phyloP scores from a whole-genome alignment of 306 rosid genomes.

The Styphnolobium japonicum region DNA sequence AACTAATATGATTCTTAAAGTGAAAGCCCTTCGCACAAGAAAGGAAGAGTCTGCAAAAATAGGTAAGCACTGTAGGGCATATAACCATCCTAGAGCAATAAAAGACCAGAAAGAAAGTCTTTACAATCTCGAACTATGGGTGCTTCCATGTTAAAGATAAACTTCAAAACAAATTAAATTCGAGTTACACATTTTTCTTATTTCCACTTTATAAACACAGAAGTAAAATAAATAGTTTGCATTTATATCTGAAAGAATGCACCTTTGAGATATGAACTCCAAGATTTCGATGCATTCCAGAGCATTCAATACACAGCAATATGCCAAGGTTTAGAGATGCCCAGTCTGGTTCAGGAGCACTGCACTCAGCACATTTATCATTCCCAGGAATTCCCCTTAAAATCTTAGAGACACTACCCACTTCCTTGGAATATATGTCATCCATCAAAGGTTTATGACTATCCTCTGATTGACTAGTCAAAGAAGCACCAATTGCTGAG shows the following conservation, averaged over 20 bases:
- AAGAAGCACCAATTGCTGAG: conserved; percentile 35
- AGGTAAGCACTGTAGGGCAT: neutral
- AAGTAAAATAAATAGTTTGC: conserved; percentile 7
- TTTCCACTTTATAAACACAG: neutral
- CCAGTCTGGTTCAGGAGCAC: conserved; percentile 92
- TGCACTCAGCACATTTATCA: conserved; percentile 88
- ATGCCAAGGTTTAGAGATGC: conserved; percentile 96
- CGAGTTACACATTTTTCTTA: neutral
- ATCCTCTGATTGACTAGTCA: conserved; percentile 43
- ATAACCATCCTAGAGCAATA: neutral
- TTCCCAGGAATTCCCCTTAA: conserved; percentile 88
- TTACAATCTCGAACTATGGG: conserved; percentile 4
- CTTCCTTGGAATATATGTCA: conserved; percentile 38
- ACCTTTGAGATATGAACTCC: conserved; percentile 99
- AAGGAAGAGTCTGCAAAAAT: conserved; percentile 15
- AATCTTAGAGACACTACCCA: conserved; percentile 58
- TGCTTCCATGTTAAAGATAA: conserved; percentile 3
- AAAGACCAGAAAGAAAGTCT: conserved; percentile 2
- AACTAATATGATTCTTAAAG: neutral
- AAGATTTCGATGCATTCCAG: conserved; percentile 94
- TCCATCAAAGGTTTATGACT: conserved; percentile 39
- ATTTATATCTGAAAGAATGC: conserved; percentile 23
- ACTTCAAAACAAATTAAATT: conserved; percentile 3
- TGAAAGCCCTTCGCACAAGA: neutral
- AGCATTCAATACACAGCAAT: conserved; percentile 90